Evolutionary conservation across 2,329 filamentous ascomycete species (phyloP).

Genomic region (Pseudogymnoascus sp.): DNA sequence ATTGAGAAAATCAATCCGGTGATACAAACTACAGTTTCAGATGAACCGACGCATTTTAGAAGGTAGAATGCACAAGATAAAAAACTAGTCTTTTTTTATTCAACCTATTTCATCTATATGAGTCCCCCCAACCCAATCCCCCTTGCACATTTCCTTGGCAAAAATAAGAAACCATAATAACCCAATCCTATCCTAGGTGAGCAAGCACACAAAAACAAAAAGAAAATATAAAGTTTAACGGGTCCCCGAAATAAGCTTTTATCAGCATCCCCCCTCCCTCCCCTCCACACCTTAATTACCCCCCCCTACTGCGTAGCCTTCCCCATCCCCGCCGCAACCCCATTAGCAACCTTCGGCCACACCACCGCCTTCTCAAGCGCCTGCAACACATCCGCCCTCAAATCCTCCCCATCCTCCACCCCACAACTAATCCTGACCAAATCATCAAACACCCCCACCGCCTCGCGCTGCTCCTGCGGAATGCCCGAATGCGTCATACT

Average conservation of each 20-base stretch:
- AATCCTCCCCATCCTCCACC: conserved; percentile 81
- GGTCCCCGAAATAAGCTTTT: not conserved
- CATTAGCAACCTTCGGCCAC: conserved; percentile 28
- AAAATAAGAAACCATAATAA: not conserved
- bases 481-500: conserved; percentile 98
- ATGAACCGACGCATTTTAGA: not conserved
- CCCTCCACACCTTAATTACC: not conserved
- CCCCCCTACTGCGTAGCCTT: too few relatives aligned
- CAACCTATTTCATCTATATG: not conserved
- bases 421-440: conserved; percentile 90
- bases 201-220: not conserved
- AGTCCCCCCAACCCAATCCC: not conserved
- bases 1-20: not conserved
- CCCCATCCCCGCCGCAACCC: conserved; percentile 12
- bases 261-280: too few relatives aligned
- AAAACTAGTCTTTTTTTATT: not conserved
- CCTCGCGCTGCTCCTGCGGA: conserved; percentile 81
- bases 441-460: conserved; percentile 90
- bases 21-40: too few relatives aligned
- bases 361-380: conserved; percentile 71
- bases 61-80: too few relatives aligned
- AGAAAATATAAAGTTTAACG: not conserved
- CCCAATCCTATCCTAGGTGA: too few relatives aligned
- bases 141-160: not conserved
- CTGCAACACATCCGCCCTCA: conserved; percentile 73